Conservation (phyloP, 2,329 filamentous ascomycete genomes). For the Colletotrichum salicis region DNA sequence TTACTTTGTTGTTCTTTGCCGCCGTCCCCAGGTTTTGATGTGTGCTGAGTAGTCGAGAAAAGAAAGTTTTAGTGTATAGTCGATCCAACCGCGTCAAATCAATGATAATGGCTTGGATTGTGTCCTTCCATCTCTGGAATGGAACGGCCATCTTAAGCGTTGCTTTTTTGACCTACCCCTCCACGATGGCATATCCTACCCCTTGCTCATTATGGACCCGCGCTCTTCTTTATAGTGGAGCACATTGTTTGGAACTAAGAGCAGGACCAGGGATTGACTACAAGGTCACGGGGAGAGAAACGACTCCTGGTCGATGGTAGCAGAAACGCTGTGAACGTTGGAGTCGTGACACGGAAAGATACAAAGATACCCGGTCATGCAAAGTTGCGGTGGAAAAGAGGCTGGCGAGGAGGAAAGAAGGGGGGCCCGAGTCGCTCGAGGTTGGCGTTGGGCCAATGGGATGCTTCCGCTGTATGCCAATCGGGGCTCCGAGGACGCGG, state of each 20-base stretch:
- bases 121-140: conserved; percentile 21
- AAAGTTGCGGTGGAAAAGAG: not conserved
- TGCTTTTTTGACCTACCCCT: conserved; percentile 25
- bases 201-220: not conserved
- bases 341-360: conserved; percentile 10
- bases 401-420: not conserved
- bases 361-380: conserved; percentile 1
- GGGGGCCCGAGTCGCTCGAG: conserved; percentile 13
- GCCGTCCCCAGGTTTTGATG: not conserved
- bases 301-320: not conserved
- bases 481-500: conserved; percentile 12
- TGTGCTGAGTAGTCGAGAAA: not conserved
- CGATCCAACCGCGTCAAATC: not conserved
- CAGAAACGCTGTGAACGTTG: not conserved
- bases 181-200: not conserved
- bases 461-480: conserved; percentile 13
- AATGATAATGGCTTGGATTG: not conserved
- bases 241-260: conserved; percentile 16
- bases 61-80: not conserved
- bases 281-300: conserved; percentile 19
- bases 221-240: conserved; percentile 9
- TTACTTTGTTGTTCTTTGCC: not conserved
- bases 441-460: conserved; percentile 16
- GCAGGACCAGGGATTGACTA: not conserved
- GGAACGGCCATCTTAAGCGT: conserved; percentile 17